Percentiles rank a stretch among this genome's conserved stretches.
These are phyloP conservation scores for Fusarium pseudonygamai DNA, from an alignment of 2,329 filamentous ascomycete species.

Conservation along the genomic window DNA sequence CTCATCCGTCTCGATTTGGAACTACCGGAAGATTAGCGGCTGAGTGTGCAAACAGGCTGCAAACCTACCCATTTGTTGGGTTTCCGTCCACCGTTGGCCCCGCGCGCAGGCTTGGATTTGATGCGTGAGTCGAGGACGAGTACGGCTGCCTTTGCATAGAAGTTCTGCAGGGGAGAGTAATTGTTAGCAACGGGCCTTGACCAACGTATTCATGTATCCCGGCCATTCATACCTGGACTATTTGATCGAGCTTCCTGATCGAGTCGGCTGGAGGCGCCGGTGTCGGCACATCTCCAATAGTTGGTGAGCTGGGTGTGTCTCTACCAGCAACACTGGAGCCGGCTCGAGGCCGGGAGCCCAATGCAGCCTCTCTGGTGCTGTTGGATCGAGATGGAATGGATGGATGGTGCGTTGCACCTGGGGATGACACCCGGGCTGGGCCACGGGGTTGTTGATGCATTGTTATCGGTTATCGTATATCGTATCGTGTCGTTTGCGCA, in stretches of 20 bases:
- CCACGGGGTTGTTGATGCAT: conserved; percentile 94
- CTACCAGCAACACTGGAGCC: conserved; percentile 55
- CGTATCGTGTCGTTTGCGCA: conserved; percentile 4
- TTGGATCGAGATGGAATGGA: conserved; percentile 74
- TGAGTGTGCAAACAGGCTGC: not conserved
- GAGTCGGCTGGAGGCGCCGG: conserved; percentile 70
- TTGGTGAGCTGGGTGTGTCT: conserved; percentile 58
- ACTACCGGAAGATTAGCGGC: conserved; percentile 63
- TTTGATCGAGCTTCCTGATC: conserved; percentile 86
- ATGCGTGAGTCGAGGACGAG: conserved; percentile 85
- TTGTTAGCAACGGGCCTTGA: conserved; percentile 13
- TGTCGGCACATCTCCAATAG: conserved; percentile 55
- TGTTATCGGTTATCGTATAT: conserved; percentile 11
- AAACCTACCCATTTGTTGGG: conserved; percentile 86
- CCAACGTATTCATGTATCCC: not conserved
- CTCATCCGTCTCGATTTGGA: conserved; percentile 93
- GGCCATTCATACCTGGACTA: conserved; percentile 75
- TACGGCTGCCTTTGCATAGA: conserved; percentile 87
- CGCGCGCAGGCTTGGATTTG: conserved; percentile 65
- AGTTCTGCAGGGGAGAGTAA: conserved; percentile 71
- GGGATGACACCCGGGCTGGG: conserved; percentile 76
- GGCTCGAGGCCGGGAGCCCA: conserved; percentile 54
- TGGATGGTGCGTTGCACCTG: conserved; percentile 75
- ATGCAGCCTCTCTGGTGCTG: conserved; percentile 73
- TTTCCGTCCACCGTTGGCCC: conserved; percentile 59